Conservation (phyloP, 768 basidiomycete genomes). For the Russula earlei region DNA sequence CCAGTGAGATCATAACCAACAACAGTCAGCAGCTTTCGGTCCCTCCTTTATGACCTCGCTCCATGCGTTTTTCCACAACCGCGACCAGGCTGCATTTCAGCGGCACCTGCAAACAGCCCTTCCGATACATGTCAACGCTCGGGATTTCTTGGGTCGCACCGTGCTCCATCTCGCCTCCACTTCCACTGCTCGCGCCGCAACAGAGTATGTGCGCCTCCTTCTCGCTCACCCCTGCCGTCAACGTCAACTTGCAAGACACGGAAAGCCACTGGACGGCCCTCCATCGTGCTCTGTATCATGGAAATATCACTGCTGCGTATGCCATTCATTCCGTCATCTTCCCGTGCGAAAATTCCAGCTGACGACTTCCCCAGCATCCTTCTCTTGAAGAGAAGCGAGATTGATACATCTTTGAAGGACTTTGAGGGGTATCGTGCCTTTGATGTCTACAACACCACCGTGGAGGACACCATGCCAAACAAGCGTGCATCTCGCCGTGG, state of each 20-base stretch:
- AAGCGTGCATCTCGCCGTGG: slow-evolving; percentile 12
- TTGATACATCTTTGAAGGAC: slow-evolving; percentile 67
- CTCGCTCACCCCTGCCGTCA: slow-evolving; percentile 65
- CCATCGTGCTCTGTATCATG: slow-evolving; percentile 76
- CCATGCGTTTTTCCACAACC: slow-evolving; percentile 64
- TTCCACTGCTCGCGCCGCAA: slow-evolving; percentile 34
- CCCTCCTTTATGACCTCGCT: slow-evolving; percentile 60
- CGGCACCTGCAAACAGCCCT: slow-evolving; percentile 42
- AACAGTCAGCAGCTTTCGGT: too few species aligned
- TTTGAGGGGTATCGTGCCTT: slow-evolving; percentile 84
- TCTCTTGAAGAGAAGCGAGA: slow-evolving; percentile 65
- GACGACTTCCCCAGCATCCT: slow-evolving; percentile 41
- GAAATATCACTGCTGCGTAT: slow-evolving; percentile 63
- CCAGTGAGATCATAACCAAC: too few species aligned
- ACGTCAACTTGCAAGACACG: slow-evolving; percentile 68
- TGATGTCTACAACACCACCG: slow-evolving; percentile 68
- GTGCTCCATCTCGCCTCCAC: slow-evolving; percentile 77
- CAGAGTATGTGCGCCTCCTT: slow-evolving; percentile 72
- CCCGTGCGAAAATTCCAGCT: neutral
- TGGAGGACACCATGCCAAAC: slow-evolving; percentile 16
- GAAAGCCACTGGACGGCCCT: slow-evolving; percentile 91
- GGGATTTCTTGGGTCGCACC: slow-evolving; percentile 64
- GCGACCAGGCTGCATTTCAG: slow-evolving; percentile 69
- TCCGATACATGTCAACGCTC: slow-evolving; percentile 72
- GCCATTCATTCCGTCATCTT: slow-evolving; percentile 23